phyloP scores from a whole-genome alignment of 2,329 filamentous ascomycete species.

The Xenosphaeropsis pyriputrescens region DNA sequence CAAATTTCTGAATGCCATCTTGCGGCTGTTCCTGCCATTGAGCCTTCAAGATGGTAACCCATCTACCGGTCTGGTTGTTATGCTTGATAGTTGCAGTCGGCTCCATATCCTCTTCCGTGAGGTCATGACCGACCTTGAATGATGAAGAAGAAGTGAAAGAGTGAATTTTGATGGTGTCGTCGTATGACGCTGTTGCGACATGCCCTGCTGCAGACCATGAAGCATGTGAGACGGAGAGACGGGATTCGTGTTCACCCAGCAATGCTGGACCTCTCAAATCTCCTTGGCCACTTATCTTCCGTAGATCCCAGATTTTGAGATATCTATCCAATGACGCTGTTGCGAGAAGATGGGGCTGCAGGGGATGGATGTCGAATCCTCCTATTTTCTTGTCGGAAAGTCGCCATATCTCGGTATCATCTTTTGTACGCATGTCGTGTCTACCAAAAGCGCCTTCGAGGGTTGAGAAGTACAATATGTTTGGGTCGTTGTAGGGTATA shows the following conservation, averaged over 20 bases:
- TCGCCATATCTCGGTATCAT: constrained; percentile 50
- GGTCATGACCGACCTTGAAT: constrained; percentile 42
- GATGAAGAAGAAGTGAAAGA: constrained; percentile 48
- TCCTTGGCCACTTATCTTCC: constrained; percentile 56
- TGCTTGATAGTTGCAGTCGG: constrained; percentile 59
- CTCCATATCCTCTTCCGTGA: constrained; percentile 48
- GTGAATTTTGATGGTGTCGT: constrained; percentile 90
- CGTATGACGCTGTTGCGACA: constrained; percentile 83
- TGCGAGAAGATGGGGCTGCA: constrained; percentile 67
- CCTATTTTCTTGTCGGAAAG: constrained; percentile 91
- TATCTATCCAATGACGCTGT: constrained; percentile 85
- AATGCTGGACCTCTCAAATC: constrained; percentile 48
- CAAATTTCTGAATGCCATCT: constrained; percentile 74
- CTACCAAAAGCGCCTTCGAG: constrained; percentile 68
- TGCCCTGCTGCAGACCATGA: constrained; percentile 78
- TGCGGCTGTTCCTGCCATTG: constrained; percentile 78
- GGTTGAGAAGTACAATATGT: constrained; percentile 76
- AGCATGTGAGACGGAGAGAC: constrained; percentile 81
- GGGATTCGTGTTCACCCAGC: constrained; percentile 68
- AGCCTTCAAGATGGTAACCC: constrained; percentile 71
- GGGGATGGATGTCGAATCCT: constrained; percentile 74
- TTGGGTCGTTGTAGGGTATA: constrained; percentile 53
- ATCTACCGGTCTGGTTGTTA: constrained; percentile 91
- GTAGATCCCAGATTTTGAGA: constrained; percentile 82
- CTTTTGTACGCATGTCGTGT: constrained; percentile 56